Conservation (phyloP, 2,329 filamentous ascomycete genomes). For the Apiospora aurea region DNA sequence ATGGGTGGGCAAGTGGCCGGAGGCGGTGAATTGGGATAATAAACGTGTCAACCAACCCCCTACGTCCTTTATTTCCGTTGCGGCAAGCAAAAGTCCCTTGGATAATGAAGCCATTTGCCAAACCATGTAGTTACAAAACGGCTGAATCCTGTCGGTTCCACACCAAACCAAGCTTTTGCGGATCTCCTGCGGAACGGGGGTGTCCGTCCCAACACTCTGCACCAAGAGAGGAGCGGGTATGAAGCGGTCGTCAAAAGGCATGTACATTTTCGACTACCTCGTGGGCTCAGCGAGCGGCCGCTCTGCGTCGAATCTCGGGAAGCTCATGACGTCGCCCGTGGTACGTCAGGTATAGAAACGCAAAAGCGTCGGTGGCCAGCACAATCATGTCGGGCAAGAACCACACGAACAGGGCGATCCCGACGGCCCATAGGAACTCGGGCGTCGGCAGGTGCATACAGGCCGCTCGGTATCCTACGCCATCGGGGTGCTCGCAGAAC, state of each 20-base stretch:
- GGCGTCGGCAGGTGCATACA: background rate
- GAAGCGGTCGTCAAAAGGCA: background rate
- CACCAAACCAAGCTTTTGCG: background rate
- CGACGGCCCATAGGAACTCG: background rate
- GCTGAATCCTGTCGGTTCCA: background rate
- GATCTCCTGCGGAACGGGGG: background rate
- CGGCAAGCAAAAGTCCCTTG: too few relatives aligned
- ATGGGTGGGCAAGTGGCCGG: background rate
- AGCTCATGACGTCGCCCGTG: background rate
- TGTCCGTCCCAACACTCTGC: too few relatives aligned
- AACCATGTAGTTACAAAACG: background rate
- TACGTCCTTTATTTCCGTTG: too few relatives aligned
- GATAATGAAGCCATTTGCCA: background rate
- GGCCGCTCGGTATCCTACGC: background rate
- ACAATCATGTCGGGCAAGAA: background rate
- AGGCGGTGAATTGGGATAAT: too few relatives aligned
- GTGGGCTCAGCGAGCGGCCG: background rate
- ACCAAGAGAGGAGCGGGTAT: too few relatives aligned
- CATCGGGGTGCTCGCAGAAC: background rate
- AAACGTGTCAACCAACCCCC: too few relatives aligned
- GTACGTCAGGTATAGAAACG: background rate
- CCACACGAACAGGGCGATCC: conserved; percentile 11
- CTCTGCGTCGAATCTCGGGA: background rate
- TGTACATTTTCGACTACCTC: background rate
- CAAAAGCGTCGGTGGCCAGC: background rate